These are phyloP conservation scores for Juglanconis sp. DNA, from an alignment of 2,329 filamentous ascomycete species.

Conservation along the genomic window DNA sequence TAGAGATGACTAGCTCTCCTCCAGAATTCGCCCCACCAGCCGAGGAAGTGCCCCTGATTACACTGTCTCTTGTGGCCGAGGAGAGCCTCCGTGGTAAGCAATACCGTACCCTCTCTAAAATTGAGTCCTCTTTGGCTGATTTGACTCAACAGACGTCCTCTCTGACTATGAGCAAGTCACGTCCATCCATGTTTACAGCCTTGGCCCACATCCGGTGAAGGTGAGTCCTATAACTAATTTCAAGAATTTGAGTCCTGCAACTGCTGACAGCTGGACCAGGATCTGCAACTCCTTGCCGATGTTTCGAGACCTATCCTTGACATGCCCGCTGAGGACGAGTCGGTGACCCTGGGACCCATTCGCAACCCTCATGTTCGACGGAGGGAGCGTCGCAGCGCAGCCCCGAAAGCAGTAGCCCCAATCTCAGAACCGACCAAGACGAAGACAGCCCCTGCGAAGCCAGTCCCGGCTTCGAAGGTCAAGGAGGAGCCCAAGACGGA, in stretches of 20 bases:
- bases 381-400: constrained; percentile 40
- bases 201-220: constrained; percentile 68
- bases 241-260: background rate
- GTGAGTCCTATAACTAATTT: constrained; percentile 32
- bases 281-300: constrained; percentile 70
- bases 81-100: constrained; percentile 64
- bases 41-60: constrained; percentile 51
- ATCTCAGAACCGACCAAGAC: constrained; percentile 28
- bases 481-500: constrained; percentile 35
- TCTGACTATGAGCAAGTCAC: constrained; percentile 67
- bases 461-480: constrained; percentile 23
- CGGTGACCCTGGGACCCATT: constrained; percentile 69
- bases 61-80: constrained; percentile 67
- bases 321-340: constrained; percentile 56
- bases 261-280: constrained; percentile 26
- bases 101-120: background rate
- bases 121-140: constrained; percentile 13
- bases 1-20: constrained; percentile 67
- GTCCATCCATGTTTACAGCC: constrained; percentile 83
- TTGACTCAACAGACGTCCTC: constrained; percentile 54
- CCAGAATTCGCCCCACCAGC: constrained; percentile 49
- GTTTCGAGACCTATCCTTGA: constrained; percentile 60
- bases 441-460: constrained; percentile 27
- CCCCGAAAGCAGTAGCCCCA: constrained; percentile 25
- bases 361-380: constrained; percentile 64